Percentiles rank a stretch among this genome's conserved stretches.
These are phyloP conservation scores for Phlegmacium glaucopus DNA, from an alignment of 768 basidiomycete genomes.

Conservation along the genomic window DNA sequence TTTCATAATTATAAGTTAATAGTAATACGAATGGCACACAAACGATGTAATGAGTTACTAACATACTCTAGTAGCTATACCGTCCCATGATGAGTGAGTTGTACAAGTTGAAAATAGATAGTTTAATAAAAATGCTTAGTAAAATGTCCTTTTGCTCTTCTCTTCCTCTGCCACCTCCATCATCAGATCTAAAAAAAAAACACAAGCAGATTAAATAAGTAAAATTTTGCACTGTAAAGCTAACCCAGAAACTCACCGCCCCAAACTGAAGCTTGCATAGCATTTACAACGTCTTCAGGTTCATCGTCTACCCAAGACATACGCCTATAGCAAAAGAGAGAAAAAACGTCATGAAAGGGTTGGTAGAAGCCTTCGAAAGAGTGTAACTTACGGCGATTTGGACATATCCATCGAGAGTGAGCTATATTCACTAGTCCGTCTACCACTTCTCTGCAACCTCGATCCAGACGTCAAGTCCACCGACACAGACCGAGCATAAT, in stretches of 20 bases:
- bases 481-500: conserved; percentile 37
- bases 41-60: no score
- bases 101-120: background rate
- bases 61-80: no score
- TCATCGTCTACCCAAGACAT: conserved; percentile 40
- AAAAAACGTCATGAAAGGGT: conserved; percentile 6
- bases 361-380: conserved; percentile 15
- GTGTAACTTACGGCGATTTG: conserved; percentile 39
- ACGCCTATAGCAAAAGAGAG: conserved; percentile 23
- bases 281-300: conserved; percentile 47
- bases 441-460: conserved; percentile 52
- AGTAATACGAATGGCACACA: no score
- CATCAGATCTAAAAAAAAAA: conserved; percentile 14
- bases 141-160: conserved; percentile 10
- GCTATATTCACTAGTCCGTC: conserved; percentile 57
- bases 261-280: conserved; percentile 70
- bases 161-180: conserved; percentile 21
- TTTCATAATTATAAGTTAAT: no score
- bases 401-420: conserved; percentile 52
- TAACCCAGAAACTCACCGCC: conserved; percentile 55
- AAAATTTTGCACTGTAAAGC: background rate
- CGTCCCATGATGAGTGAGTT: no score
- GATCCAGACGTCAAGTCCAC: conserved; percentile 39
- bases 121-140: conserved; percentile 6
- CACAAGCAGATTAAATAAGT: background rate